These are phyloP conservation scores for Xylaria curta DNA, from an alignment of 495 filamentous ascomycete genomes.

Conservation along the genomic window DNA sequence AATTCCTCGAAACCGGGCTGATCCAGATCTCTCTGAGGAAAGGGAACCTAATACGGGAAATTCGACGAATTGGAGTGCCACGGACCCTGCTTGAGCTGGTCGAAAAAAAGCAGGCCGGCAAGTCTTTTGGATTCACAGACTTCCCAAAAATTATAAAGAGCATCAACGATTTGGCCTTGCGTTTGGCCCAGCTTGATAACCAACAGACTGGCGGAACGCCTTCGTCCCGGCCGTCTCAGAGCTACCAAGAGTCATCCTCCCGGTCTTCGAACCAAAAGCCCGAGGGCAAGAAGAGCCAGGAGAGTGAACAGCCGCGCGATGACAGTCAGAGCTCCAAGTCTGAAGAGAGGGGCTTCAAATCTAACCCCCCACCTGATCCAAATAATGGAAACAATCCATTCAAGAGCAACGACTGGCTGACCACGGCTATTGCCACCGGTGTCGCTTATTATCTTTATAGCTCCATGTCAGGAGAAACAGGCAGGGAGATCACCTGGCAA, in stretches of 20 bases:
- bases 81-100: constrained; percentile 39
- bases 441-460: constrained; percentile 40
- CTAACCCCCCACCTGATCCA: constrained; percentile 29
- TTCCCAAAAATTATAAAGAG: constrained; percentile 44
- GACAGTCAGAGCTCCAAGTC: constrained; percentile 40
- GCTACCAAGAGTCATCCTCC: constrained; percentile 11
- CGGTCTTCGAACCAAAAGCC: constrained; percentile 4
- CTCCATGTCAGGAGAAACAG: constrained; percentile 35
- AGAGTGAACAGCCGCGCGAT: constrained; percentile 41
- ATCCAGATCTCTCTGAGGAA: background rate
- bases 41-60: constrained; percentile 2
- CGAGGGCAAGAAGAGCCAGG: constrained; percentile 38
- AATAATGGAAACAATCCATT: constrained; percentile 25
- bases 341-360: constrained; percentile 31
- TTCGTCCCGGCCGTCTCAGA: constrained; percentile 2
- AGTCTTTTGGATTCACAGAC: constrained; percentile 63
- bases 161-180: constrained; percentile 30
- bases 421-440: constrained; percentile 29
- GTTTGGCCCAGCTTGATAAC: constrained; percentile 23
- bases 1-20: background rate
- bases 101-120: constrained; percentile 64
- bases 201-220: background rate
- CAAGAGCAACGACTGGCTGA: constrained; percentile 36
- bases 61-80: constrained; percentile 40
- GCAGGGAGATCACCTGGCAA: constrained; percentile 95